These are phyloP conservation scores for Fraxinus albicans DNA, from an alignment of 305 asterid genomes.

Conservation along the genomic window DNA sequence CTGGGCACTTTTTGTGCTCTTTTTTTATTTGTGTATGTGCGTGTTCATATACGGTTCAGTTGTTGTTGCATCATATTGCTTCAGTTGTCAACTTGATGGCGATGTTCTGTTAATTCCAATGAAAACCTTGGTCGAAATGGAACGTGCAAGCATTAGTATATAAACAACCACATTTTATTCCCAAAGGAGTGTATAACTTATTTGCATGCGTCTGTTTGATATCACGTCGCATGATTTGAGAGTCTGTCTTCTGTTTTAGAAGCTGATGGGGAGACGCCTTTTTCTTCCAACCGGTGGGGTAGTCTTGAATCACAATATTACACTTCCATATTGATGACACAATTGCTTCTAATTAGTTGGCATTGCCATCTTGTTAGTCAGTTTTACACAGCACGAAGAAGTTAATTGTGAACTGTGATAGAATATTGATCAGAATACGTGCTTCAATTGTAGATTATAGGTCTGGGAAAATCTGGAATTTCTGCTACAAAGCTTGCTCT, in stretches of 20 bases:
- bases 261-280: not conserved
- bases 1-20: not conserved
- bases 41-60: not conserved
- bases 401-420: not conserved
- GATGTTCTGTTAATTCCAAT: not conserved
- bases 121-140: not conserved
- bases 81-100: not conserved
- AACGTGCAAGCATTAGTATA: not conserved
- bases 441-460: constrained; percentile 28
- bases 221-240: not conserved
- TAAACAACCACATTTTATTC: not conserved
- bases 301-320: not conserved
- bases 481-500: constrained; percentile 37
- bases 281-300: not conserved
- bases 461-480: constrained; percentile 40
- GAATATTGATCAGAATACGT: not conserved
- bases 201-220: not conserved
- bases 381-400: not conserved
- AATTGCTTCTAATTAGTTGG: not conserved
- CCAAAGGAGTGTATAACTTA: not conserved
- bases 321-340: not conserved
- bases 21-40: too few species aligned
- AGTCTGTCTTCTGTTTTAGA: not conserved
- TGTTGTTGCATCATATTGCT: not conserved
- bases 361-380: not conserved